Percentiles rank a stretch among this genome's conserved stretches.
Conservation (phyloP, 2,329 filamentous ascomycete genomes). For the Clarireedia paspali region DNA sequence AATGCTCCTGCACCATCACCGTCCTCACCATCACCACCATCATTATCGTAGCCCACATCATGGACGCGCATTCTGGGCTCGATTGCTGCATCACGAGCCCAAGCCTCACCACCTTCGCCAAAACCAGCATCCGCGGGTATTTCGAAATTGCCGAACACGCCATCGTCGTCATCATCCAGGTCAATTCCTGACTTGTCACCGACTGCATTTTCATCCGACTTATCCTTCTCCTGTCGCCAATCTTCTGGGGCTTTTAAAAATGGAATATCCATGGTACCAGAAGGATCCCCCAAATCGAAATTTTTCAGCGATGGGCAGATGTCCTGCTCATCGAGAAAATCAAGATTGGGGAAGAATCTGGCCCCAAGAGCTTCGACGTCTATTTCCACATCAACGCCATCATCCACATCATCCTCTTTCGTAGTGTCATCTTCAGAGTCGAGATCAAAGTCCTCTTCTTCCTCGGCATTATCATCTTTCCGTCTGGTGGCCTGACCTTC, state of each 20-base stretch:
- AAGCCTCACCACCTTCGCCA: slow-evolving; percentile 91
- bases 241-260: slow-evolving; percentile 87
- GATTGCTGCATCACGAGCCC: slow-evolving; percentile 82
- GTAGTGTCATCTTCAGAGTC: slow-evolving; percentile 30
- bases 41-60: slow-evolving; percentile 48
- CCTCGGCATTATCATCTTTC: slow-evolving; percentile 59
- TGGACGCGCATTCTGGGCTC: slow-evolving; percentile 82
- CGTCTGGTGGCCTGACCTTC: slow-evolving; percentile 23
- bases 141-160: slow-evolving; percentile 61
- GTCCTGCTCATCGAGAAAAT: slow-evolving; percentile 72
- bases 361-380: slow-evolving; percentile 67
- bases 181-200: slow-evolving; percentile 72
- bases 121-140: slow-evolving; percentile 67
- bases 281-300: slow-evolving; percentile 83
- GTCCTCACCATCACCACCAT: slow-evolving; percentile 42
- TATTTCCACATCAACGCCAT: slow-evolving; percentile 60
- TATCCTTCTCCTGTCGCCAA: slow-evolving; percentile 65
- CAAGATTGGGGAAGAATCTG: slow-evolving; percentile 80
- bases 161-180: slow-evolving; percentile 75
- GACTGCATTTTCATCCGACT: slow-evolving; percentile 41
- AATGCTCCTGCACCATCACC: slow-evolving; percentile 49
- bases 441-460: slow-evolving; percentile 34
- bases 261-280: slow-evolving; percentile 79
- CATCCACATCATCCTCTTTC: slow-evolving; percentile 37
- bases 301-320: slow-evolving; percentile 92